Conservation (phyloP, 2,329 filamentous ascomycete species). For the Alternaria incomplexa region DNA sequence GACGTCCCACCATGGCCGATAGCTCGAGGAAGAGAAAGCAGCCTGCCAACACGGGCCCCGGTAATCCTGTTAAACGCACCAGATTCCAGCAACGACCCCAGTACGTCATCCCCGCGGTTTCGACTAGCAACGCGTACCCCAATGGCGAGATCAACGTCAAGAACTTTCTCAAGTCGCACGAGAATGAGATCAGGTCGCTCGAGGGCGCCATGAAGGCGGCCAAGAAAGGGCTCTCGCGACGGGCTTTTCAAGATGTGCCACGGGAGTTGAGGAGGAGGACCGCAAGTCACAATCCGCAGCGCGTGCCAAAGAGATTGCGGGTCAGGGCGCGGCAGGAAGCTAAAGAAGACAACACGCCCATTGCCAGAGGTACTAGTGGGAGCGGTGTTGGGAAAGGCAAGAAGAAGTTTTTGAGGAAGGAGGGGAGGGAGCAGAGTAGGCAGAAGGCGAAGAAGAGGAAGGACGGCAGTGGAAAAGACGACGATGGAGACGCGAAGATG, state of each 20-base stretch:
- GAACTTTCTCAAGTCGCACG: slow-evolving; percentile 81
- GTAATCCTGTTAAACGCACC: slow-evolving; percentile 24
- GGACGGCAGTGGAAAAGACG: slow-evolving; percentile 37
- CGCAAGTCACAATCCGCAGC: slow-evolving; percentile 93
- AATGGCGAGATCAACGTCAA: slow-evolving; percentile 84
- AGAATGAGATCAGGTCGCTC: slow-evolving; percentile 87
- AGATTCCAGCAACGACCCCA: slow-evolving; percentile 35
- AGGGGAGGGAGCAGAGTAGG: slow-evolving; percentile 75
- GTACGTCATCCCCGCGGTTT: slow-evolving; percentile 37
- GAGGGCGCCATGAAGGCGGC: slow-evolving; percentile 81
- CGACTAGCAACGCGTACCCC: slow-evolving; percentile 59
- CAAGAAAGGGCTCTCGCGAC: slow-evolving; percentile 66
- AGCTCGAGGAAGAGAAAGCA: slow-evolving; percentile 33
- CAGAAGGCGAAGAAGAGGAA: slow-evolving; percentile 65
- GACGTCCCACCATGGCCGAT: slow-evolving; percentile 20
- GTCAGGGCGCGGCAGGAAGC: slow-evolving; percentile 74
- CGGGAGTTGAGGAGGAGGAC: slow-evolving; percentile 83
- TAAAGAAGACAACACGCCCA: slow-evolving; percentile 88
- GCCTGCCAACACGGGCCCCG: slow-evolving; percentile 11
- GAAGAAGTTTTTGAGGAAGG: slow-evolving; percentile 66
- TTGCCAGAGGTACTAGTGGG: slow-evolving; percentile 69
- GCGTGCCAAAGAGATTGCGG: slow-evolving; percentile 79
- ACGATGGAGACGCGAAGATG: slow-evolving; percentile 8
- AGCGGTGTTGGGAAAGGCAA: slow-evolving; percentile 59
- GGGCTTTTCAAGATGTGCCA: slow-evolving; percentile 92